Conservation (phyloP, 805 yeast genomes). For the Kregervanrija delftensis region DNA sequence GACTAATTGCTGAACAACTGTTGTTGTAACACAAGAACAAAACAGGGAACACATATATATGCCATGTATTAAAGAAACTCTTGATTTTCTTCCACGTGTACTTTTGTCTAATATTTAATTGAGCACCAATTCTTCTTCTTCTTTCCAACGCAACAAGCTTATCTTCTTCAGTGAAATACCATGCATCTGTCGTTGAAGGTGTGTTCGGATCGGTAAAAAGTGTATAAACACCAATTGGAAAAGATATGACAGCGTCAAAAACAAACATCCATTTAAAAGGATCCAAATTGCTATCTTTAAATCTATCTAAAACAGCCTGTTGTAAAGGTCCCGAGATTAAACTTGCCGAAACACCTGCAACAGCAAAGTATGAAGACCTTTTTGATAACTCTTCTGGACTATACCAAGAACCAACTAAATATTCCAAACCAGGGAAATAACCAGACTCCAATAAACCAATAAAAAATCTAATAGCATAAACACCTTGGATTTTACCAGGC, state of each 20-base stretch:
- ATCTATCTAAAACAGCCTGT: slow-evolving; percentile 44
- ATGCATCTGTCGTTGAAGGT: slow-evolving; percentile 35
- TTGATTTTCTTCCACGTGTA: slow-evolving; percentile 36
- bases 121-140: slow-evolving; percentile 36
- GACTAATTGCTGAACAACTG: slow-evolving; percentile 26
- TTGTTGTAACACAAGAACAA: slow-evolving; percentile 34
- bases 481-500: slow-evolving; percentile 25
- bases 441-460: slow-evolving; percentile 63
- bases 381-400: slow-evolving; percentile 48
- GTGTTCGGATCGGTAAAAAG: slow-evolving; percentile 55
- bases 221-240: slow-evolving; percentile 53
- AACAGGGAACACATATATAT: slow-evolving; percentile 36
- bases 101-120: slow-evolving; percentile 29
- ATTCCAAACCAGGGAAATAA: slow-evolving; percentile 54
- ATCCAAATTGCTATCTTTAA: slow-evolving; percentile 38
- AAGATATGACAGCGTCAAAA: slow-evolving; percentile 50
- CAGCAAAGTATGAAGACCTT: slow-evolving; percentile 52
- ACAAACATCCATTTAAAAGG: slow-evolving; percentile 69
- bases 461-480: slow-evolving; percentile 56
- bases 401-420: slow-evolving; percentile 51
- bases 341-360: slow-evolving; percentile 52
- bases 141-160: slow-evolving; percentile 37
- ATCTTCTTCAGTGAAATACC: slow-evolving; percentile 26
- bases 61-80: slow-evolving; percentile 41
- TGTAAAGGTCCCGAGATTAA: slow-evolving; percentile 56